Base-by-base conservation (phyloP, 2,329 filamentous ascomycete genomes). In the Aureobasidium leucospermi region DNA sequence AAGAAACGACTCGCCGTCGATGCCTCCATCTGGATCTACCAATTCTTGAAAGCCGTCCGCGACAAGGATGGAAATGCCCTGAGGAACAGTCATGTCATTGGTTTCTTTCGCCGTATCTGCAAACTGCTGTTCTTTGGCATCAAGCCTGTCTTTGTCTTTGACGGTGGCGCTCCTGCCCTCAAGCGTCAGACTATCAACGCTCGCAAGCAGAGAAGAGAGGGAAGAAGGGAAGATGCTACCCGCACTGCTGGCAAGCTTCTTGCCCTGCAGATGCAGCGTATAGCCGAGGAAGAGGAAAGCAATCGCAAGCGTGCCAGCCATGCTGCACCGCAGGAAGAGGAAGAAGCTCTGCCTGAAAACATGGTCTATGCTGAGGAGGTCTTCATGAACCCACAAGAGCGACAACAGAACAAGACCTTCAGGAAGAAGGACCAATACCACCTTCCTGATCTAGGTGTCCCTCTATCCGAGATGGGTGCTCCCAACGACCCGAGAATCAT, bases 1-100 rank as follows among this genome's bases (percentile, higher is more conserved):
- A 90, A 89, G 67, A 96, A 96, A 76, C 90, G 94, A 15, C 87
- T 99, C 52, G 95, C 94, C 48, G 90, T 99, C 65, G 94, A 99
- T 76, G 94, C 95, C 61, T 96, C 92, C 11, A 99, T 99, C 71
- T 99, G 94, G 94, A 97, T 99, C 67, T 99, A 99, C 79, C 94
- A 99, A 71, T 99, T 99, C 70, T 85, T 99, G 67, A 99, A 99
- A 77, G 94, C 95, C 9, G 94, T 99, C 10, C 92, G 94, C 67
- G 94, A 99, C 76, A 96, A 97, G 70, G 94, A 99, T 75, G 94
- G 94, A 58, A 96, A 99, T 70, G 94, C 94, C 1, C 80, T 99
- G 56, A 90, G 92, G 64, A 99, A 96, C 76, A 93, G 90, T 32
- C 94, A 99, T 70, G 85, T 99, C 38, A 90, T 99, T 45, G 94